Base-by-base conservation (phyloP, 257 asterid species). In the Salvia hispanica region DNA sequence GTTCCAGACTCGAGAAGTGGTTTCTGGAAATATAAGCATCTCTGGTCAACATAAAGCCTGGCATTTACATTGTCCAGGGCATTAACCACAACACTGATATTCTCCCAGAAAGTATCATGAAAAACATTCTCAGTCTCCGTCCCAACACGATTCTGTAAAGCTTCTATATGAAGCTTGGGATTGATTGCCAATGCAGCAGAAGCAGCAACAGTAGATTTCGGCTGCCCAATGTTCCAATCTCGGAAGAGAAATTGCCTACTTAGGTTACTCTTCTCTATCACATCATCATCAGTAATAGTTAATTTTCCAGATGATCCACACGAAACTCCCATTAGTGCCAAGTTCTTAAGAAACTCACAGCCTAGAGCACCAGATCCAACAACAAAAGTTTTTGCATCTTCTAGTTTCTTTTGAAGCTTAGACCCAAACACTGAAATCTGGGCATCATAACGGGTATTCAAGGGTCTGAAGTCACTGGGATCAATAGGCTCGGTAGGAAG, bases 301-400 rank as follows among this genome's bases (percentile, higher is more conserved):
- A 87, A 50, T 65, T 91, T 91, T 66, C 95, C 98, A 25, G 31
- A 79, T 72, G 64, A 66, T 55, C 95, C 87, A 72, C 95, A 89
- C 6, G 94, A 83, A 71, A 91, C 88, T 61, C 98, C 98, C 95
- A 91, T 91, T 16, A 91, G 76, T 52, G 96, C 98, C 74, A 91
- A 79, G 79, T 91, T 91, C 76, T 91, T 91, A 67, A 91, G 79
- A 56, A 91, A 91, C 69, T 91, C 98, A 57, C 98, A 91, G 59
- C 98, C 98, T 47, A 91, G 84, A 10, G 98, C 96, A 76, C 98
- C 96, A 66, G 95, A 84, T 62, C 96, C 98, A 58, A 89, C 93
- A 72, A 91, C 77, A 83, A 87, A 91, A 43, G 78, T 72, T 73
- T 78, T 86, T 46, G 95, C 91, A 68, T 84, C 96, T 78, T 87